phyloP scores from a whole-genome alignment of 1,139 yeast species.

The Magnusiomyces paraingens region DNA sequence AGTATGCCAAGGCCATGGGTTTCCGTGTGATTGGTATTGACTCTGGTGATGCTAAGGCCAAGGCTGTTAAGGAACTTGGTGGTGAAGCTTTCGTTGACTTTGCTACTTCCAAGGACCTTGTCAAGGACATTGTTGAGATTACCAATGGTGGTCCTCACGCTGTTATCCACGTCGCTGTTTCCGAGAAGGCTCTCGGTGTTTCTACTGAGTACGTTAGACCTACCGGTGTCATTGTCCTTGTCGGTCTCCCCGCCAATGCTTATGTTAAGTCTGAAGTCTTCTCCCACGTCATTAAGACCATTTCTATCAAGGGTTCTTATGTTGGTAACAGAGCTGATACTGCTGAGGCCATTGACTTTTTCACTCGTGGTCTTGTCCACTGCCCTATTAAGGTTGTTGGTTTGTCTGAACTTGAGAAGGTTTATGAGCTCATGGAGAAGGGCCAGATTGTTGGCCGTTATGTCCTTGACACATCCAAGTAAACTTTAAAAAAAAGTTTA shows the following conservation, averaged over 20 bases:
- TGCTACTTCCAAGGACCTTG: conserved; percentile 42
- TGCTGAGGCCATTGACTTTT: conserved; percentile 70
- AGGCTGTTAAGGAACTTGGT: conserved; percentile 50
- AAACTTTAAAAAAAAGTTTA: conserved; percentile 11
- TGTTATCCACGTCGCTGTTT: conserved; percentile 72
- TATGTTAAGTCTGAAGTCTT: conserved; percentile 56
- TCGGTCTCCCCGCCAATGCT: conserved; percentile 74
- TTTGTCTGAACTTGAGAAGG: conserved; percentile 51
- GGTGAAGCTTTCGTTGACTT: conserved; percentile 70
- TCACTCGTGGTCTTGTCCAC: conserved; percentile 58
- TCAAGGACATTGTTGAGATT: conserved; percentile 44
- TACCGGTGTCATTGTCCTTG: conserved; percentile 71
- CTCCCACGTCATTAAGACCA: conserved; percentile 56
- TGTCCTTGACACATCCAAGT: conserved; percentile 51
- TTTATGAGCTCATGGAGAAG: conserved; percentile 61
- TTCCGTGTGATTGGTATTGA: conserved; percentile 70
- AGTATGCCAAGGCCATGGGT: conserved; percentile 81
- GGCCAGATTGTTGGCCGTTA: conserved; percentile 71
- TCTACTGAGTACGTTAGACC: conserved; percentile 67
- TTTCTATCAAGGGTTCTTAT: conserved; percentile 64
- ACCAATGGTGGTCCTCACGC: conserved; percentile 79
- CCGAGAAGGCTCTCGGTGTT: conserved; percentile 63
- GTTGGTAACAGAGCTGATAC: conserved; percentile 80
- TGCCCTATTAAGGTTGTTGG: conserved; percentile 65
- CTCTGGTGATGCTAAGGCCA: conserved; percentile 61